phyloP scores from a whole-genome alignment of 1,284 basidiomycete species.

The Mycena citricolor region DNA sequence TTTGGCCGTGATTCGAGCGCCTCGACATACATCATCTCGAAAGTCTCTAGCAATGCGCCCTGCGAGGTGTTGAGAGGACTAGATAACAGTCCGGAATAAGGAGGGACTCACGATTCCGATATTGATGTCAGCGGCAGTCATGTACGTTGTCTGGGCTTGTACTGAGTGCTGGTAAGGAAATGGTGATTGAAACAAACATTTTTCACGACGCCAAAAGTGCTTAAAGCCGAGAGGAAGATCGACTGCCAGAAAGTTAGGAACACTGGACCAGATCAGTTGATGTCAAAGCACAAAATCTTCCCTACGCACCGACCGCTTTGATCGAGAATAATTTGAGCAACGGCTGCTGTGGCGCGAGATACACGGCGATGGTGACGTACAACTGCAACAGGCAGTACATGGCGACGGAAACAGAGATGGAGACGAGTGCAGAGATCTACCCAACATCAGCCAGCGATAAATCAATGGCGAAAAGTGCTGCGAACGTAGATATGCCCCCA shows the following conservation, averaged over 20 bases:
- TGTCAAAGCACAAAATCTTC: neutral
- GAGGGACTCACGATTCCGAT: constrained; percentile 58
- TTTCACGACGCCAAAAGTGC: constrained; percentile 64
- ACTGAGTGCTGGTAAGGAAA: constrained; percentile 5
- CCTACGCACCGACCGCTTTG: constrained; percentile 64
- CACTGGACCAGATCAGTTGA: constrained; percentile 23
- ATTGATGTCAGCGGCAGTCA: constrained; percentile 75
- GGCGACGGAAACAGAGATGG: constrained; percentile 73
- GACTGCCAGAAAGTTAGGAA: constrained; percentile 83
- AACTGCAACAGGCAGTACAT: constrained; percentile 84
- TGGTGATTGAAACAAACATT: constrained; percentile 42
- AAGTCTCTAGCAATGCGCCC: constrained; percentile 64
- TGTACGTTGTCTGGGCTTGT: constrained; percentile 50
- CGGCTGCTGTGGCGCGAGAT: constrained; percentile 62
- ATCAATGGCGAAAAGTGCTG: constrained; percentile 5
- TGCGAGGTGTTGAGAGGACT: neutral
- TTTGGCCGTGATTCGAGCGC: neutral
- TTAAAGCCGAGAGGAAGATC: constrained; percentile 60
- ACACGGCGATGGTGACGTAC: constrained; percentile 58
- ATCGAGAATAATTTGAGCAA: constrained; percentile 73
- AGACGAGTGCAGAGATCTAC: constrained; percentile 63
- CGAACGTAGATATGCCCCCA: constrained; percentile 73
- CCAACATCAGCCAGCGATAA: neutral
- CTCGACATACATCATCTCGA: constrained; percentile 70
- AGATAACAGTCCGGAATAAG: neutral